phyloP scores from a whole-genome alignment of 768 basidiomycete species.

The Collybia sp. region DNA sequence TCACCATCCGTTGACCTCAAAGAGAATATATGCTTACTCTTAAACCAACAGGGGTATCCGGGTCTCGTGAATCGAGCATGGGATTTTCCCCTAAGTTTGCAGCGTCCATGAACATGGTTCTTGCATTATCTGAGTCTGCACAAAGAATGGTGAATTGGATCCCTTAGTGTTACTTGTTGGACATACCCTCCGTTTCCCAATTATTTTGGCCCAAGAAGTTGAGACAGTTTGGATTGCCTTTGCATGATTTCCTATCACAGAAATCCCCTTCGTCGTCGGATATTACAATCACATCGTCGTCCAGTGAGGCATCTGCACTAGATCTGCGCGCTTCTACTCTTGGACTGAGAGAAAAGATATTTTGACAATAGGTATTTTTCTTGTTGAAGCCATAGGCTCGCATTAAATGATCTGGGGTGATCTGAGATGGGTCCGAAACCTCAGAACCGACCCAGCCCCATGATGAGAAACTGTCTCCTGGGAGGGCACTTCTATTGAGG shows the following conservation, averaged over 20 bases:
- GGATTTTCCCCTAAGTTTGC: slow-evolving; percentile 56
- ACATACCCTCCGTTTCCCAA: slow-evolving; percentile 71
- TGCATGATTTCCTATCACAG: slow-evolving; percentile 66
- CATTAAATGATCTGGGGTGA: slow-evolving; percentile 62
- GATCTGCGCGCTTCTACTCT: slow-evolving; percentile 6
- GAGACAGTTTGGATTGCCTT: slow-evolving; percentile 76
- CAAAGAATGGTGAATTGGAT: slow-evolving; percentile 4
- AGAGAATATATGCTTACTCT: slow-evolving; percentile 40
- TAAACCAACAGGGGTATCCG: slow-evolving; percentile 67
- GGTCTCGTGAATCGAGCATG: slow-evolving; percentile 38
- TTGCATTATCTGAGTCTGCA: slow-evolving; percentile 47
- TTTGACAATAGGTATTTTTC: slow-evolving; percentile 49
- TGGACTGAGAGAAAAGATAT: slow-evolving; percentile 39
- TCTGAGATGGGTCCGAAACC: slow-evolving; percentile 48
- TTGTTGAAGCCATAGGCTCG: slow-evolving; percentile 64
- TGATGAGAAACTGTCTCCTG: slow-evolving; percentile 39
- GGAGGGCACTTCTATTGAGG: slow-evolving; percentile 52
- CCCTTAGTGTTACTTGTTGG: slow-evolving; percentile 3
- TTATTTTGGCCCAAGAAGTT: slow-evolving; percentile 83
- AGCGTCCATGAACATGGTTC: slow-evolving; percentile 45
- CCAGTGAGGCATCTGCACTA: slow-evolving; percentile 17
- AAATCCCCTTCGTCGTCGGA: slow-evolving; percentile 57
- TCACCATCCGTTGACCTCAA: slow-evolving; percentile 3
- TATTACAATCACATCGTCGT: slow-evolving; percentile 63
- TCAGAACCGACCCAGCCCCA: slow-evolving; percentile 84